Conservation (phyloP, 2,329 filamentous ascomycete species). For the Raffaelea albimanens region DNA sequence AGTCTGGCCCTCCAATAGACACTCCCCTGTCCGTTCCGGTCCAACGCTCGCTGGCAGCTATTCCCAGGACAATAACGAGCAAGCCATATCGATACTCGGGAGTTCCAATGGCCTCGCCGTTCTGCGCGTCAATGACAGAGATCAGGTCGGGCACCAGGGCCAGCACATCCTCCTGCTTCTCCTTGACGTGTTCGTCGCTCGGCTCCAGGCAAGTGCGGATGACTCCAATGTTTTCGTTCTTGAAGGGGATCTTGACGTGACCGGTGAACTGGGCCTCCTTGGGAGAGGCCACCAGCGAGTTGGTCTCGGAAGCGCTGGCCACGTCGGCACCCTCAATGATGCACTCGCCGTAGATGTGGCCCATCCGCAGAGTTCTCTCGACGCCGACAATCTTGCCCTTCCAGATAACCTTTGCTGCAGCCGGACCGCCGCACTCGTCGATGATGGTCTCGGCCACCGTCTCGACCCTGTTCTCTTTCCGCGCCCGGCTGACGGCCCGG, state of each 20-base stretch:
- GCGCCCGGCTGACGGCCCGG: conserved; percentile 43
- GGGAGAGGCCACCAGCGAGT: neutral
- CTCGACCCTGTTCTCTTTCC: conserved; percentile 38
- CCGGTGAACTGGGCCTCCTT: conserved; percentile 26
- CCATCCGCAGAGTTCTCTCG: conserved; percentile 43
- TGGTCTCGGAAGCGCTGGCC: conserved; percentile 10
- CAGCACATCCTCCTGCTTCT: conserved; percentile 27
- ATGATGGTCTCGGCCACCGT: conserved; percentile 49
- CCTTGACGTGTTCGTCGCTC: conserved; percentile 7
- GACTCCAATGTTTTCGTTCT: conserved; percentile 65
- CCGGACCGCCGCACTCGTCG: conserved; percentile 43
- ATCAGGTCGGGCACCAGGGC: conserved; percentile 49
- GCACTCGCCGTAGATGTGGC: conserved; percentile 51
- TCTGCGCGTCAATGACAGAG: conserved; percentile 44
- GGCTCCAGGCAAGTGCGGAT: conserved; percentile 19
- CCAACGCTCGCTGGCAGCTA: conserved; percentile 34
- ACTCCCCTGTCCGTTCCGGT: conserved; percentile 35
- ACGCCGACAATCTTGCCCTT: conserved; percentile 55
- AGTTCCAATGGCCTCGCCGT: conserved; percentile 45
- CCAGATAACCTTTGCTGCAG: conserved; percentile 47
- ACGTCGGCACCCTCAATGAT: conserved; percentile 40
- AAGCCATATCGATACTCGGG: conserved; percentile 47
- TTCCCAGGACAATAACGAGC: conserved; percentile 37
- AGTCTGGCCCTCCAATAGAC: conserved; percentile 38
- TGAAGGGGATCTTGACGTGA: conserved; percentile 56